Evolutionary conservation across 306 rosid species (phyloP).

Genomic region (Vachellia collinsii): DNA sequence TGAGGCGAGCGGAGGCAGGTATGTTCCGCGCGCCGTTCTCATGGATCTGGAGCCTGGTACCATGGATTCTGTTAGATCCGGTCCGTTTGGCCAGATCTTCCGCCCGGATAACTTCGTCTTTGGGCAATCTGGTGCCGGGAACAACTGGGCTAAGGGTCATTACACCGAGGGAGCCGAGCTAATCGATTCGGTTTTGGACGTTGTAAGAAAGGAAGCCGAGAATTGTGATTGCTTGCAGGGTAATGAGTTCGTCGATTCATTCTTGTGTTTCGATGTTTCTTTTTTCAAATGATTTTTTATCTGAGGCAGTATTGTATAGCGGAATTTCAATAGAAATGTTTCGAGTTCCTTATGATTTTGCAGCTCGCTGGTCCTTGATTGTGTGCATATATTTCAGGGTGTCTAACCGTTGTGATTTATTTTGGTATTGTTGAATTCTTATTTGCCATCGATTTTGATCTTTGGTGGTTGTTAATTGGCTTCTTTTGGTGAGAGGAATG

Average conservation of each 20-base stretch:
- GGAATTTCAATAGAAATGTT: neutral
- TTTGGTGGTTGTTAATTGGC: neutral
- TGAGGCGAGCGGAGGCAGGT: constrained; percentile 66
- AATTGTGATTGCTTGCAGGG: constrained; percentile 76
- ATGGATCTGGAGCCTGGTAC: constrained; percentile 76
- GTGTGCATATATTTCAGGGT: neutral
- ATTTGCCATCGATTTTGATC: neutral
- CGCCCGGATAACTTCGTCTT: constrained; percentile 71
- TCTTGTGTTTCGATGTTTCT: neutral
- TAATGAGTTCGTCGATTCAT: neutral
- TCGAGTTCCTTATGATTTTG: neutral
- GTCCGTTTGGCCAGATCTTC: constrained; percentile 63
- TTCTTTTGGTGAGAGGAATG: neutral
- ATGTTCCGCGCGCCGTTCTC: constrained; percentile 70
- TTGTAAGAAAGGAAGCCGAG: constrained; percentile 75
- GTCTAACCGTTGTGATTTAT: neutral
- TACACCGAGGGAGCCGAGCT: constrained; percentile 71
- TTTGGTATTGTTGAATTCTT: neutral
- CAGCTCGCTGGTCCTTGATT: neutral
- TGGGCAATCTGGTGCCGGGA: constrained; percentile 72
- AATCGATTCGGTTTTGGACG: constrained; percentile 66
- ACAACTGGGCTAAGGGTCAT: constrained; percentile 66
- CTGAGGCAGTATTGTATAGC: neutral
- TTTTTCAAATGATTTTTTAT: neutral
- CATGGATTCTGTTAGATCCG: constrained; percentile 63